Percentiles rank a stretch among this genome's conserved stretches.
Evolutionary conservation across 192 early-diverging fungal genomes (phyloP).

Genomic region (Coemansia sp.): DNA sequence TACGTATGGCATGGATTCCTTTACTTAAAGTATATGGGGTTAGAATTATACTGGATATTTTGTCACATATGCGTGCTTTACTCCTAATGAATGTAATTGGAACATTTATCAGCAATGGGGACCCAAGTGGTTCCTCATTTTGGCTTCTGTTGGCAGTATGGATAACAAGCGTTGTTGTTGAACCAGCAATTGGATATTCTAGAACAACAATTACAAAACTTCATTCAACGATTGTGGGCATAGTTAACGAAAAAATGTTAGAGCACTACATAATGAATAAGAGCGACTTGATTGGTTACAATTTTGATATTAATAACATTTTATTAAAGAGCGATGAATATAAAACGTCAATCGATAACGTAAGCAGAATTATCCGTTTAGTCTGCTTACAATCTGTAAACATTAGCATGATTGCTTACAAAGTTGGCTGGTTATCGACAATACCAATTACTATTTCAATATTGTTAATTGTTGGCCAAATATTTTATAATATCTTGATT

Average conservation of each 20-base stretch:
- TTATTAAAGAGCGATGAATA: background rate
- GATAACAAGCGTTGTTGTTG: background rate
- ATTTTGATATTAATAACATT: background rate
- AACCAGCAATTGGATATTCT: background rate
- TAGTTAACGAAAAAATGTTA: background rate
- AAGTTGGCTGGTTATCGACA: background rate
- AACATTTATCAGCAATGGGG: background rate
- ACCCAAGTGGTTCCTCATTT: background rate
- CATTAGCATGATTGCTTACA: background rate
- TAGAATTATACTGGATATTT: background rate
- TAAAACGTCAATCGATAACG: background rate
- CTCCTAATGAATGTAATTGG: background rate
- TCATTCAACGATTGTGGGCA: background rate
- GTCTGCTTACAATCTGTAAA: background rate
- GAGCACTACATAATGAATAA: background rate
- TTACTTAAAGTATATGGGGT: background rate
- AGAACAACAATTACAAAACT: background rate
- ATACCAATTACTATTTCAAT: background rate
- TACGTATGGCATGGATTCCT: background rate
- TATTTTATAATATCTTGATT: background rate
- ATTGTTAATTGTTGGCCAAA: background rate
- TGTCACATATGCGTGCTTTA: background rate
- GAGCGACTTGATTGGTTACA: background rate
- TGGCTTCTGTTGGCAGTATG: background rate
- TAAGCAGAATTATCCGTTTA: background rate